phyloP scores from a whole-genome alignment of 257 asterid genomes.

The Salvia hispanica region DNA sequence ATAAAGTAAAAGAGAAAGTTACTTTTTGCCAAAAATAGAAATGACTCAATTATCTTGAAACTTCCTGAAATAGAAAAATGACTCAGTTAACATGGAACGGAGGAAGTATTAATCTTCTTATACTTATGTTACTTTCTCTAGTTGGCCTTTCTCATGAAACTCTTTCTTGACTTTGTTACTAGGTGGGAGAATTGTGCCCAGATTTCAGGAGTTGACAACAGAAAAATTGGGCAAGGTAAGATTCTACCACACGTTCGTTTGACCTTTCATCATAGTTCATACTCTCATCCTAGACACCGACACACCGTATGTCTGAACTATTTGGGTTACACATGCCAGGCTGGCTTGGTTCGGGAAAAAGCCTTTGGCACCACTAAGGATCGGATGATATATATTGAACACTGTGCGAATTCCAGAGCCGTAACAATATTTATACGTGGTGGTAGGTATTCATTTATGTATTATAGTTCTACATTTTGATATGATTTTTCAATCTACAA shows the following conservation, averaged over 20 bases:
- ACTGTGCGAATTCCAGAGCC: conserved; percentile 97
- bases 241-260: not conserved
- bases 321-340: conserved; percentile 49
- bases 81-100: too few relatives aligned
- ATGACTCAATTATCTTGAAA: too few relatives aligned
- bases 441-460: conserved; percentile 48
- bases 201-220: conserved; percentile 92
- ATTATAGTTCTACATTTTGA: not conserved
- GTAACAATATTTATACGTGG: conserved; percentile 97
- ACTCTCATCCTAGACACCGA: not conserved
- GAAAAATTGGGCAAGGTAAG: conserved; percentile 86
- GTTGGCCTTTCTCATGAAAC: conserved; percentile 2
- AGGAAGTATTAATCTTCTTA: not conserved
- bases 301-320: conserved; percentile 9
- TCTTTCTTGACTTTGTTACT: conserved; percentile 27
- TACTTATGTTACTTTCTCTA: not conserved
- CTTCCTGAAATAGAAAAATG: too few relatives aligned
- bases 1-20: too few relatives aligned
- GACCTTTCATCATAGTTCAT: not conserved
- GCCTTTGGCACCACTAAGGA: conserved; percentile 95
- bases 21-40: too few relatives aligned
- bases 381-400: conserved; percentile 96
- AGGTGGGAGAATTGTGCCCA: conserved; percentile 99
- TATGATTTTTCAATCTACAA: not conserved
- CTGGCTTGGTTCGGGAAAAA: conserved; percentile 95